These are phyloP conservation scores for Haematococcus sp. DNA, from an alignment of 139 green algal species.

Conservation along the genomic window DNA sequence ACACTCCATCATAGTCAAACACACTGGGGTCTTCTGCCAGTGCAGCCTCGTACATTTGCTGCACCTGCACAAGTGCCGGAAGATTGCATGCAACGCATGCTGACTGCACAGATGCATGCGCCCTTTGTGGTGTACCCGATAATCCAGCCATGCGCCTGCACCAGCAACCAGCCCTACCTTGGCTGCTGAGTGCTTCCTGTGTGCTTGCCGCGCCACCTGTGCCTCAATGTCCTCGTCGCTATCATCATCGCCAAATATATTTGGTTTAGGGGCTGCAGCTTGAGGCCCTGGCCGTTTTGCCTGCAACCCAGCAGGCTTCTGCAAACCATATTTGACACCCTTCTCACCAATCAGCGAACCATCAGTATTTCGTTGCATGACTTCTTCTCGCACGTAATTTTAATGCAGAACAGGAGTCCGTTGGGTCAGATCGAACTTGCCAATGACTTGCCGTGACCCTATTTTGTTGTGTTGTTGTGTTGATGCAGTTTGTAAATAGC, in stretches of 20 bases:
- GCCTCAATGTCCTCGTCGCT: slow-evolving; percentile 53
- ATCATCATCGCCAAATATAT: slow-evolving; percentile 67
- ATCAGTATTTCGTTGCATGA: not conserved
- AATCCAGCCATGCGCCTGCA: too few relatives aligned
- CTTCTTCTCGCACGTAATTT: too few relatives aligned
- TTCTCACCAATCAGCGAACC: slow-evolving; percentile 55
- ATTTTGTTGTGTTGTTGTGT: too few relatives aligned
- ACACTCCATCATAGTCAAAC: slow-evolving; percentile 91
- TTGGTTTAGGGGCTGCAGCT: slow-evolving; percentile 9
- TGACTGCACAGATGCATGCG: too few relatives aligned
- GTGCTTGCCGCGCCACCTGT: slow-evolving; percentile 63
- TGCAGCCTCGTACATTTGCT: slow-evolving; percentile 73
- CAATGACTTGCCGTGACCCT: too few relatives aligned
- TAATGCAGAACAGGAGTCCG: too few relatives aligned
- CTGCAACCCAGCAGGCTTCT: slow-evolving; percentile 29
- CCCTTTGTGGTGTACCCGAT: too few relatives aligned
- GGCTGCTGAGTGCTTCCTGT: slow-evolving; percentile 55
- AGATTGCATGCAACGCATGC: too few relatives aligned
- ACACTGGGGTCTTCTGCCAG: slow-evolving; percentile 84
- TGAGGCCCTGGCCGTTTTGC: slow-evolving; percentile 10
- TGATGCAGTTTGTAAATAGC: too few relatives aligned
- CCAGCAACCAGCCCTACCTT: too few relatives aligned
- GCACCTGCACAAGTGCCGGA: slow-evolving; percentile 44
- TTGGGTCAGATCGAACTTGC: too few relatives aligned
- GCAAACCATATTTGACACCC: slow-evolving; percentile 79